Evolutionary conservation across 257 asterid species (phyloP), one percentile per base, ranked within the genome.

Genomic region (Coffea canephora): DNA sequence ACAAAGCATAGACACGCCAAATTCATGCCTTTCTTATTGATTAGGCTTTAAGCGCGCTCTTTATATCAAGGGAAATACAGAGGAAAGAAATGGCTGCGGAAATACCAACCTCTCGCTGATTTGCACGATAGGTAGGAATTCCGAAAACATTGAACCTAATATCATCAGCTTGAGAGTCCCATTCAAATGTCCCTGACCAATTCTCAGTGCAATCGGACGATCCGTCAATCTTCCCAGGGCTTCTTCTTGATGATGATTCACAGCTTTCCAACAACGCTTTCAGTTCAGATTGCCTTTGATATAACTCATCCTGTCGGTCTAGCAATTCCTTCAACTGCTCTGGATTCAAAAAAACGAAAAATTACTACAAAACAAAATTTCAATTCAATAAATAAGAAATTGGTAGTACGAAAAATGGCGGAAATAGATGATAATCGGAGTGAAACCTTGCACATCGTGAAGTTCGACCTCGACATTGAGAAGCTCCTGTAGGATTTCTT

Each of bases 91-190:
- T 6, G 5, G 36, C 36, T n/a, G 49, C 61, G 52, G 36, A 39
- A 62, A 46, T 62, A 67, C 87, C 72, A 73, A 95, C 98, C 98
- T 95, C 99, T 45, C 89, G 90, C 86, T 95, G 99, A 86, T 95
- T 95, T 74, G 98, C 91, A 69, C 99, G 98, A 83, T 93, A 95
- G 8, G 90, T 67, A 15, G 98, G 84, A 81, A 95, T 93, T 50
- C 98, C 98, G 69, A 95, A 95, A 77, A 95, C 83, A 83, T 95
- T 95, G 79, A 95, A 90, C 90, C 97, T 88, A 78, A 90, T 81
- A 83, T 95, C 98, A 81, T 93, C 94, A 86, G 94, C 99, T 83
- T 73, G 81, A 21, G 91, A 74, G 78, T 93, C 98, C 99, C 99
- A 95, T 78, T 87, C 92, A 81, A 95, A 95, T 34, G 83, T 55